These are phyloP conservation scores for Leishmania braziliensis DNA, from an alignment of 208 protist species.

Conservation along the genomic window DNA sequence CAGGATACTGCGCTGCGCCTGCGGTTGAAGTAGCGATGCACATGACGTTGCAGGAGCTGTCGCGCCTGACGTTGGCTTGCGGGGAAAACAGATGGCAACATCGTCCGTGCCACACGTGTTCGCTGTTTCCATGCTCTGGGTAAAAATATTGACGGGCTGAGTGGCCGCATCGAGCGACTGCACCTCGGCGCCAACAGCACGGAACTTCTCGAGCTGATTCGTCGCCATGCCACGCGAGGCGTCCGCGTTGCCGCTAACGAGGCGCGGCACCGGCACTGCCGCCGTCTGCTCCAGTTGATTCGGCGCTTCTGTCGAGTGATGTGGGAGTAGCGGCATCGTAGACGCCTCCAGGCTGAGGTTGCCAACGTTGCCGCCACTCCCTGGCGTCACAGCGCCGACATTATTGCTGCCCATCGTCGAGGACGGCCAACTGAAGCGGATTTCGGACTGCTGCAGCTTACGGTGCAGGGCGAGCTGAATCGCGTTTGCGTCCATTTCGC, in stretches of 20 bases:
- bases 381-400: not conserved
- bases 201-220: conserved; percentile 25
- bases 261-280: conserved; percentile 10
- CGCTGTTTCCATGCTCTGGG: conserved; percentile 11
- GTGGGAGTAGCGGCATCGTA: conserved; percentile 22
- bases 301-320: not conserved
- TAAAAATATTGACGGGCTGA: conserved; percentile 31
- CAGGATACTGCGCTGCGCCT: not conserved
- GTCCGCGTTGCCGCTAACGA: conserved; percentile 5
- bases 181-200: conserved; percentile 30
- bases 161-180: conserved; percentile 25
- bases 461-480: conserved; percentile 69
- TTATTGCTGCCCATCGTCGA: not conserved
- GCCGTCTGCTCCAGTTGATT: conserved; percentile 11
- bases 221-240: not conserved
- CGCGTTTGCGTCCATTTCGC: conserved; percentile 49
- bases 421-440: conserved; percentile 20
- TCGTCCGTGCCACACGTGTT: not conserved
- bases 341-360: not conserved
- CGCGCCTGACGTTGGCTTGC: not conserved
- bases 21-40: not conserved
- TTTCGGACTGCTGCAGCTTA: conserved; percentile 38
- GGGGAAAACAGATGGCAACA: not conserved
- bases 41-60: not conserved
- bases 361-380: not conserved